These are phyloP conservation scores for Fraxinus velutina DNA, from an alignment of 305 asterid genomes.

Conservation along the genomic window DNA sequence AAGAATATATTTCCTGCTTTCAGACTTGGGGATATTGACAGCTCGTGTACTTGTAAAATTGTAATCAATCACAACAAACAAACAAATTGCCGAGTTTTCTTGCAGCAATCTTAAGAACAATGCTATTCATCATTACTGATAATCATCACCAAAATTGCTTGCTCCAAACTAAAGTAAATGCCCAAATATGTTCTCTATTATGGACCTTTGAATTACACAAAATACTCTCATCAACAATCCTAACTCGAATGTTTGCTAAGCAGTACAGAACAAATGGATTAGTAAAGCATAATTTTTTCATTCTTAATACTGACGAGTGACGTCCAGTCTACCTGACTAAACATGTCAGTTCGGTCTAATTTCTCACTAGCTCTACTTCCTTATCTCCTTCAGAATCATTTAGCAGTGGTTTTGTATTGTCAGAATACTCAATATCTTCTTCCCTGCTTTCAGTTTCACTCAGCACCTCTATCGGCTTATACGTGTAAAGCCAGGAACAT, in stretches of 20 bases:
- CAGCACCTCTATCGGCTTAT: conserved; percentile 45
- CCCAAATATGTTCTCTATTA: neutral
- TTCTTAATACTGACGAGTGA: neutral
- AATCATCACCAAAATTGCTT: neutral
- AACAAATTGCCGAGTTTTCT: neutral
- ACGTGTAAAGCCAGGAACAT: conserved; percentile 53
- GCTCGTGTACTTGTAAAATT: neutral
- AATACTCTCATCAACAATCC: neutral
- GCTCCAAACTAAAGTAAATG: neutral
- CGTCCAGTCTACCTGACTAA: neutral
- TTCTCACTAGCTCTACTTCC: conserved; percentile 24
- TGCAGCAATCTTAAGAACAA: neutral
- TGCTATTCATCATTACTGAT: neutral
- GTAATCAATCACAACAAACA: neutral
- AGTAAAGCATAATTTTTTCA: neutral
- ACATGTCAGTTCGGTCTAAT: neutral
- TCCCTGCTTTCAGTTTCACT: conserved; percentile 10
- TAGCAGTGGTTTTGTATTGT: conserved; percentile 11
- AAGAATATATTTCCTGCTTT: neutral
- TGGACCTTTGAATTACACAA: neutral
- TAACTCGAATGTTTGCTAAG: neutral
- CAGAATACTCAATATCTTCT: conserved; percentile 31
- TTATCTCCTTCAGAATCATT: conserved; percentile 16
- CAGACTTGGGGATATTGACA: neutral
- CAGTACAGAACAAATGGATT: neutral